Percentiles rank a stretch among this genome's conserved stretches.
phyloP scores from a whole-genome alignment of 345 rosid species.

The Populus pruinosa region DNA sequence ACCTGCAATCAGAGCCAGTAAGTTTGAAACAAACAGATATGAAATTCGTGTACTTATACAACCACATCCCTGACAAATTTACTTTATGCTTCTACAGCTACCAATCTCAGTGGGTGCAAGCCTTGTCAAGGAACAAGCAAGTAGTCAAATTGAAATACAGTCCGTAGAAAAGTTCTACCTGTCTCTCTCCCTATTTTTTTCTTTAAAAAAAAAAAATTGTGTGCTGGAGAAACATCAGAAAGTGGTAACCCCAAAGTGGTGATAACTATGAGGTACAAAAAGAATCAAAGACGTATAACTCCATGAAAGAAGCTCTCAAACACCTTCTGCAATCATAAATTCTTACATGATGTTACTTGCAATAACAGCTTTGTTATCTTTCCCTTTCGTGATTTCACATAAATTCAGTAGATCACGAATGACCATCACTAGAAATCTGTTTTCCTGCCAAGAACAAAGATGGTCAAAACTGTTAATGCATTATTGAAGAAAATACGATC shows the following conservation, averaged over 20 bases:
- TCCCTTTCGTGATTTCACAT: slow-evolving; percentile 96
- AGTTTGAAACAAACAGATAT: slow-evolving; percentile 2
- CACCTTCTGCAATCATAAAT: background rate
- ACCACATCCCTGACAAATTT: background rate
- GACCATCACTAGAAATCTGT: slow-evolving; percentile 97
- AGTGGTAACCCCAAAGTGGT: background rate
- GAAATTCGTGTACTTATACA: background rate
- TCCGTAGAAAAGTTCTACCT: background rate
- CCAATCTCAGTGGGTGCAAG: background rate
- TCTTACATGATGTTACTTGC: slow-evolving; percentile 99
- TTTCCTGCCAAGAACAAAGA: slow-evolving; percentile 59
- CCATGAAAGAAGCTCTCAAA: background rate
- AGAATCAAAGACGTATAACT: background rate
- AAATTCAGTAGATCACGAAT: slow-evolving; percentile 92
- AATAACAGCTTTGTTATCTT: slow-evolving; percentile 98
- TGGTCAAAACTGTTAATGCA: background rate
- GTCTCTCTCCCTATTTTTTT: background rate
- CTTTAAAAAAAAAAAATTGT: background rate
- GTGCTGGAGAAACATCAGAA: background rate
- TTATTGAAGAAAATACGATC: background rate
- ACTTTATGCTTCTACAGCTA: background rate
- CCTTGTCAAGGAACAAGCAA: background rate
- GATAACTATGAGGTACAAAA: background rate
- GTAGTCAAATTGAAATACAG: background rate
- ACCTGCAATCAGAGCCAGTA: slow-evolving; percentile 52